Conservation (phyloP, 2,329 filamentous ascomycete species). For the Monilinia vaccinii-corymbosi region DNA sequence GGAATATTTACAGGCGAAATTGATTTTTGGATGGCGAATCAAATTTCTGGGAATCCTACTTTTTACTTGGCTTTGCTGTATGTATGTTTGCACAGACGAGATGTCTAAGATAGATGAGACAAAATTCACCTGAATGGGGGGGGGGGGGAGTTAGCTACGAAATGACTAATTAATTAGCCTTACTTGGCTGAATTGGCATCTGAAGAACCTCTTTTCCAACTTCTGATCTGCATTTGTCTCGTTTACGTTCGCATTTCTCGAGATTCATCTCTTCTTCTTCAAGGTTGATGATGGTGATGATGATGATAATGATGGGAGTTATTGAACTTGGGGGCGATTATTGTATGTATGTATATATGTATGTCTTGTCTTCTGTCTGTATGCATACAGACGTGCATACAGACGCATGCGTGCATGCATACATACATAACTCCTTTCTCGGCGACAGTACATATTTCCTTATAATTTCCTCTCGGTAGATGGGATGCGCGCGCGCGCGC, state of each 20-base stretch:
- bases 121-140: background rate
- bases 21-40: background rate
- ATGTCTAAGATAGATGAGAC: background rate
- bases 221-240: background rate
- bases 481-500: too few species aligned
- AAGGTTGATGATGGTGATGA: too few species aligned
- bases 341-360: too few species aligned
- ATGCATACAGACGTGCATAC: too few species aligned
- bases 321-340: too few species aligned
- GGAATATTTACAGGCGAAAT: background rate
- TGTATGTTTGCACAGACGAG: background rate
- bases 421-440: background rate
- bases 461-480: background rate
- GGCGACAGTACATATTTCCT: too few species aligned
- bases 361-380: too few species aligned
- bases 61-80: too few species aligned
- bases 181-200: too few species aligned
- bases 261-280: too few species aligned
- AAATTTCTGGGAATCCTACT: background rate
- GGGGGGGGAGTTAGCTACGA: too few species aligned
- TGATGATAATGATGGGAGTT: too few species aligned
- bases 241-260: background rate
- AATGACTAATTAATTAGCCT: background rate
- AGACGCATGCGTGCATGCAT: background rate
- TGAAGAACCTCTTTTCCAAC: background rate